A percentile compares a stretch with the other conserved stretches of the same genome.
phyloP scores from a whole-genome alignment of 176 grass and related monocot genomes.

The Guadua angustifolia region DNA sequence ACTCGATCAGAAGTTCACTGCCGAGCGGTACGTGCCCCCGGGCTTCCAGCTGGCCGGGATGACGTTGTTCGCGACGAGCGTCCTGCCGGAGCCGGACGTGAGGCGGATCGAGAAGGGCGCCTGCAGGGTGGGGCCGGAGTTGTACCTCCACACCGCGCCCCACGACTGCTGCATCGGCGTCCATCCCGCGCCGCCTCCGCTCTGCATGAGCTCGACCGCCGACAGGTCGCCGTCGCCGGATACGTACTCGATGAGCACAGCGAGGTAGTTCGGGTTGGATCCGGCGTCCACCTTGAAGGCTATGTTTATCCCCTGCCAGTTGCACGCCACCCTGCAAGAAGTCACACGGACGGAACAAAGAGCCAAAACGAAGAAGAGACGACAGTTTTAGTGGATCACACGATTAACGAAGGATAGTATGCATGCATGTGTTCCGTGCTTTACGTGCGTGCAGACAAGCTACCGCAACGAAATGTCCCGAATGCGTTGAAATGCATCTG shows the following conservation, averaged over 20 bases:
- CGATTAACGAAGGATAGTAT: too few relatives aligned
- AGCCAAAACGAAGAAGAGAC: background rate
- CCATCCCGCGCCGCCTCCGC: constrained; percentile 33
- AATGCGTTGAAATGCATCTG: background rate
- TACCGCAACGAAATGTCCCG: background rate
- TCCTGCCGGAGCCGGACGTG: constrained; percentile 59
- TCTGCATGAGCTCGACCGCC: constrained; percentile 64
- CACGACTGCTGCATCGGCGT: constrained; percentile 61
- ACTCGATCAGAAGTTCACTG: constrained; percentile 45
- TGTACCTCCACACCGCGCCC: constrained; percentile 65
- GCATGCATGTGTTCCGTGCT: background rate
- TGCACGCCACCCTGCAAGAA: constrained; percentile 69
- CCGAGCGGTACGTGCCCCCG: constrained; percentile 57
- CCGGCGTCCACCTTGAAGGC: constrained; percentile 72
- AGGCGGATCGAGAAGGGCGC: constrained; percentile 65
- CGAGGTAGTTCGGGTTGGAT: constrained; percentile 84
- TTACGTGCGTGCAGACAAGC: constrained; percentile 2
- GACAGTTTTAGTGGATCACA: background rate
- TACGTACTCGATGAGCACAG: constrained; percentile 71
- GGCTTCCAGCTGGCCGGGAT: constrained; percentile 59
- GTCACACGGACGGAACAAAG: constrained; percentile 35
- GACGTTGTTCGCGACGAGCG: constrained; percentile 46
- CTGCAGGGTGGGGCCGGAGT: constrained; percentile 31
- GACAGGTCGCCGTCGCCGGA: constrained; percentile 74
- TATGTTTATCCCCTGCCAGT: constrained; percentile 63